Percentiles rank a stretch among this genome's conserved stretches.
Evolutionary conservation across 805 yeast species (phyloP).

Genomic region (Sugiyamaella marilandica): DNA sequence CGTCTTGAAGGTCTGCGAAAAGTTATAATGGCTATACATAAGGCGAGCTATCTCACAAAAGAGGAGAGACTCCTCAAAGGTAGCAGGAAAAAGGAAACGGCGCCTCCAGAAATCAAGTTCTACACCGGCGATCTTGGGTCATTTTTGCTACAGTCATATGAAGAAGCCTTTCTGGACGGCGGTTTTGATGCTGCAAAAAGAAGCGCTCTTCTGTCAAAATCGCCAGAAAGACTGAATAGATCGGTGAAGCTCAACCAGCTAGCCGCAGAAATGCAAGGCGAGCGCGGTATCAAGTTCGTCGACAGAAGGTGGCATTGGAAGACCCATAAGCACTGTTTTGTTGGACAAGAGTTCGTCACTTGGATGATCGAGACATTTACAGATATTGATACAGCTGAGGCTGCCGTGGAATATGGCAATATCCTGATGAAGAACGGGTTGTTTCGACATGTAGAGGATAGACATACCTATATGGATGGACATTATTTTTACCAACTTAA

Average conservation of each 20-base stretch:
- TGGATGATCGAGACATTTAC: conserved; percentile 79
- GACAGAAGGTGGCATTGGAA: conserved; percentile 92
- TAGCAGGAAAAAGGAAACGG: conserved; percentile 41
- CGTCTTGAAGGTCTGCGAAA: conserved; percentile 84
- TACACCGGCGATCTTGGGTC: conserved; percentile 81
- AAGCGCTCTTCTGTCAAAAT: conserved; percentile 35
- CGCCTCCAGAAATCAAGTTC: conserved; percentile 67
- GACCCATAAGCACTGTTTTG: conserved; percentile 67
- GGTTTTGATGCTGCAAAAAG: conserved; percentile 30
- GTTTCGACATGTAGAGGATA: conserved; percentile 73
- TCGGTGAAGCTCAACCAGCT: conserved; percentile 48
- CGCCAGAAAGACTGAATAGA: conserved; percentile 40
- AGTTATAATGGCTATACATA: conserved; percentile 54
- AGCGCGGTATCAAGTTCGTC: conserved; percentile 58
- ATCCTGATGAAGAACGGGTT: conserved; percentile 64
- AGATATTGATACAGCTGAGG: conserved; percentile 77
- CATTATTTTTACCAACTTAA: conserved; percentile 79
- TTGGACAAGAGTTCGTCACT: conserved; percentile 79
- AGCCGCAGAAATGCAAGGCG: conserved; percentile 62
- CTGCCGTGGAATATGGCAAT: conserved; percentile 79
- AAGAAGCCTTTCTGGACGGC: conserved; percentile 30
- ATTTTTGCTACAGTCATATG: conserved; percentile 53
- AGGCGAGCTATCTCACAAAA: conserved; percentile 46
- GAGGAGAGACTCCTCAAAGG: conserved; percentile 36
- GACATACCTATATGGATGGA: conserved; percentile 87